Conservation (phyloP, 352 stramenopile genomes). For the Phytophthora capsici region DNA sequence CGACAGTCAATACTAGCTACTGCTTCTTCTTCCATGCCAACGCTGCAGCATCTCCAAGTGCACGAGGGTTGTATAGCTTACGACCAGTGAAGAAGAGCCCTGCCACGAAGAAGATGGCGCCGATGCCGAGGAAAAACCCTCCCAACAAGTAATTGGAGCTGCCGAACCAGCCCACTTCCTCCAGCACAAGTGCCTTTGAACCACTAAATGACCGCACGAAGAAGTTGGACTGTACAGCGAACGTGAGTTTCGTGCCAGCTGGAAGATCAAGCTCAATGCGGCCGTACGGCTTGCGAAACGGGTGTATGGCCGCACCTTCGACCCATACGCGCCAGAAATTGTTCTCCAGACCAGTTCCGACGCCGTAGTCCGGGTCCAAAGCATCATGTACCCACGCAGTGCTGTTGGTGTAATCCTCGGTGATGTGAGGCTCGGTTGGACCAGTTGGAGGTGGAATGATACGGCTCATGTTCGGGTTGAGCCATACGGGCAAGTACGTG, state of each 20-base stretch:
- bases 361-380: conserved; percentile 42
- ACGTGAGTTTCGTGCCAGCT: conserved; percentile 58
- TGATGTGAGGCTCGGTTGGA: conserved; percentile 41
- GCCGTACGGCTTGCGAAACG: conserved; percentile 78
- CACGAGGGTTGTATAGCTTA: conserved; percentile 54
- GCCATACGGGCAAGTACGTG: conserved; percentile 68
- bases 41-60: conserved; percentile 53
- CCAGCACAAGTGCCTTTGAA: conserved; percentile 72
- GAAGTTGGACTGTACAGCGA: conserved; percentile 86
- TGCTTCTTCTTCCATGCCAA: conserved; percentile 68
- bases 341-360: conserved; percentile 69
- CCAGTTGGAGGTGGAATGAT: conserved; percentile 59
- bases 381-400: conserved; percentile 76
- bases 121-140: conserved; percentile 61
- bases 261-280: conserved; percentile 65
- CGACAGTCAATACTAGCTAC: conserved; percentile 13
- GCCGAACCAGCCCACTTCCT: conserved; percentile 73
- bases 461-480: conserved; percentile 77
- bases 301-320: conserved; percentile 61
- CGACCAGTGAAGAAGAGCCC: conserved; percentile 52
- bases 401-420: conserved; percentile 76
- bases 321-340: conserved; percentile 83
- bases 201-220: conserved; percentile 71
- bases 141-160: conserved; percentile 64
- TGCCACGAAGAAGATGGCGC: conserved; percentile 58